These are phyloP conservation scores for Helicostylum pulchrum DNA, from an alignment of 192 early-diverging fungal genomes.

Conservation along the genomic window DNA sequence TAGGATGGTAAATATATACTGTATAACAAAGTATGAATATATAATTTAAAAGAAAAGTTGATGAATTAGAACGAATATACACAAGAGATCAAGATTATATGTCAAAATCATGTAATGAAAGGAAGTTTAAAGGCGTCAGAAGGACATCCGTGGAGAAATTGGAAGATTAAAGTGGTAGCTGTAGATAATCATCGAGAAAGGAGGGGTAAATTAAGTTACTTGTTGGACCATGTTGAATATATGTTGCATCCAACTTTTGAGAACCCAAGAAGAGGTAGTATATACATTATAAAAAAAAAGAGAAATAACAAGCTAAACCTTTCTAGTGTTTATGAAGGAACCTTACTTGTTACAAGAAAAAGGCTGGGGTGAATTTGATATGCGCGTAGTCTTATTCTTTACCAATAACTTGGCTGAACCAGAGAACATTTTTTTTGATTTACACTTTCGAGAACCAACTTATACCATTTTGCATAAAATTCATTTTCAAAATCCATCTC, in stretches of 20 bases:
- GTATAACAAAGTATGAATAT: not conserved
- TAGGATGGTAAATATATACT: not conserved
- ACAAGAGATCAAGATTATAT: slow-evolving; percentile 24
- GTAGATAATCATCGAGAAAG: slow-evolving; percentile 39
- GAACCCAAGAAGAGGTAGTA: slow-evolving; percentile 39
- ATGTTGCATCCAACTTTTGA: slow-evolving; percentile 49
- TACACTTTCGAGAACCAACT: slow-evolving; percentile 44
- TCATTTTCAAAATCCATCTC: slow-evolving; percentile 17
- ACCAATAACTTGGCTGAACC: slow-evolving; percentile 40
- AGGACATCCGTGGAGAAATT: slow-evolving; percentile 41
- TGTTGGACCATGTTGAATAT: slow-evolving; percentile 48
- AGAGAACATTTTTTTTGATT: slow-evolving; percentile 44
- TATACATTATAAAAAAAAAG: not conserved
- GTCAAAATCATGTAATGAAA: slow-evolving; percentile 20
- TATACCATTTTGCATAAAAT: slow-evolving; percentile 44
- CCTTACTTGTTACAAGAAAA: slow-evolving; percentile 51
- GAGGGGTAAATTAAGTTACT: slow-evolving; percentile 30
- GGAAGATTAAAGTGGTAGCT: slow-evolving; percentile 46
- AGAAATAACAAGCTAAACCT: not conserved
- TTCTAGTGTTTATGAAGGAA: slow-evolving; percentile 43
- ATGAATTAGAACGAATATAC: slow-evolving; percentile 8
- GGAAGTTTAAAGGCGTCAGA: slow-evolving; percentile 4
- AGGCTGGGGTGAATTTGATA: slow-evolving; percentile 63
- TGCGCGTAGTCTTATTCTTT: slow-evolving; percentile 50
- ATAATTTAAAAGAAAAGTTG: not conserved